These are phyloP conservation scores for cucumber (Cucumis sativus) DNA, from an alignment of 306 rosid species.

Conservation along the genomic window DNA sequence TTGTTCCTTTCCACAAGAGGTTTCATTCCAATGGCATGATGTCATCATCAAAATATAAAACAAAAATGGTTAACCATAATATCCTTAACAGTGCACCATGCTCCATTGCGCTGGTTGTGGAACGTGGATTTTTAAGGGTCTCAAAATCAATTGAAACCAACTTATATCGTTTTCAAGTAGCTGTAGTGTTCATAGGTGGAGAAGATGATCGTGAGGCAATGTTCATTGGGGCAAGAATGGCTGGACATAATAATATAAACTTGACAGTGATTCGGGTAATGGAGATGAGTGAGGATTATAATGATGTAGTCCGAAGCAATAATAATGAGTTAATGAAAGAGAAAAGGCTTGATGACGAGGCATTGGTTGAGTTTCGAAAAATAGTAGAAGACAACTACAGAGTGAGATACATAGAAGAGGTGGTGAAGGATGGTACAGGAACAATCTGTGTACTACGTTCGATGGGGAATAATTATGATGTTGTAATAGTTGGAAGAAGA, in stretches of 20 bases:
- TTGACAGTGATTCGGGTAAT: conserved; percentile 16
- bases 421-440: conserved; percentile 19
- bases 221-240: conserved; percentile 24
- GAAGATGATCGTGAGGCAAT: conserved; percentile 30
- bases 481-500: conserved; percentile 20
- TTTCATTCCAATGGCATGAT: conserved; percentile 1
- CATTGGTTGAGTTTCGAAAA: conserved; percentile 8
- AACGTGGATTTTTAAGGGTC: conserved; percentile 14
- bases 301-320: background rate
- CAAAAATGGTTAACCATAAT: conserved; percentile 10
- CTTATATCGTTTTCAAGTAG: conserved; percentile 12
- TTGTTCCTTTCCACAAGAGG: conserved; percentile 16
- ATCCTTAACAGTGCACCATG: conserved; percentile 24
- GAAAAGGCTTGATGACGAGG: too few relatives aligned
- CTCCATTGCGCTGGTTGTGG: conserved; percentile 17
- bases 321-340: background rate
- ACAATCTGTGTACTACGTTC: conserved; percentile 18
- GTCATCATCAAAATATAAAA: background rate
- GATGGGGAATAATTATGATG: conserved; percentile 11
- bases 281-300: background rate
- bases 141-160: background rate
- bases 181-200: conserved; percentile 26
- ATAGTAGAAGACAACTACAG: background rate
- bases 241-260: conserved; percentile 13
- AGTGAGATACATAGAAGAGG: conserved; percentile 22